Evolutionary conservation across 306 rosid species (phyloP).

Genomic region (Lathyrus oleraceus): DNA sequence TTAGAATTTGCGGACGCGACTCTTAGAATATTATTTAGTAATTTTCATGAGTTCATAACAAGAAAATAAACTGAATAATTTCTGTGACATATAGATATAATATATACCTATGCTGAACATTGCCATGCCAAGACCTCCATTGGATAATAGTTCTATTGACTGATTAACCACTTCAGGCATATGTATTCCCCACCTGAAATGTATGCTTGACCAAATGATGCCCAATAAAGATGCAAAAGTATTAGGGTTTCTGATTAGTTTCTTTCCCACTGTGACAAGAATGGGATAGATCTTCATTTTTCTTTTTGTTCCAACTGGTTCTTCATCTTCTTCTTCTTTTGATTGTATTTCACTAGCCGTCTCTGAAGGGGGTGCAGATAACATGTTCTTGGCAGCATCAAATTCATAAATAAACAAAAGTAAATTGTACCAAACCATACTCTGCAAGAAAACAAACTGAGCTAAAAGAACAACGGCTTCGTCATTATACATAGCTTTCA

Average conservation of each 20-base stretch:
- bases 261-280: constrained; percentile 70
- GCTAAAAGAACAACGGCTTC: constrained; percentile 58
- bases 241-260: constrained; percentile 75
- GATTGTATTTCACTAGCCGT: constrained; percentile 46
- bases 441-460: constrained; percentile 82
- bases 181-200: constrained; percentile 70
- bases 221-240: constrained; percentile 83
- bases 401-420: constrained; percentile 77
- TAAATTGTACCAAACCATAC: constrained; percentile 85
- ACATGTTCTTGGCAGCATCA: constrained; percentile 57
- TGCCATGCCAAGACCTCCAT: constrained; percentile 97
- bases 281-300: constrained; percentile 46
- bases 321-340: constrained; percentile 46
- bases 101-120: constrained; percentile 86
- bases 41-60: neutral
- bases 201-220: constrained; percentile 79
- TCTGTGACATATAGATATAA: constrained; percentile 2
- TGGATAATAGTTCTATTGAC: constrained; percentile 60
- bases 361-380: constrained; percentile 57
- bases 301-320: constrained; percentile 39
- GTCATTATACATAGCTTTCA: constrained; percentile 79
- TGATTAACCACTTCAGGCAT: constrained; percentile 62
- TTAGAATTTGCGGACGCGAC: no score
- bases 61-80: neutral
- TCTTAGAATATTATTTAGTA: no score